Conservation (phyloP, 306 rosid species). For the Dryas octopetala region DNA sequence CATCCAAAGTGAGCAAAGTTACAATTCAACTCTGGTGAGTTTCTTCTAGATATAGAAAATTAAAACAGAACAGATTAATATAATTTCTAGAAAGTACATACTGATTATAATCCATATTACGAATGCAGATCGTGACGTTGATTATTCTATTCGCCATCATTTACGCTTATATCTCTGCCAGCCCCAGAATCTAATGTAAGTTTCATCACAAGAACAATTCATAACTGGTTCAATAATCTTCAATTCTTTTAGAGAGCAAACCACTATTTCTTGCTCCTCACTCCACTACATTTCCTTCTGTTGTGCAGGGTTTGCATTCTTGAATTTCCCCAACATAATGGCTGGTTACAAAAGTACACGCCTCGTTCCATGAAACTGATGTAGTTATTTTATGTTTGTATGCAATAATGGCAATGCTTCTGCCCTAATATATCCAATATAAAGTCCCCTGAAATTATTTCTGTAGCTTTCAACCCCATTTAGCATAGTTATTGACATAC, state of each 20-base stretch:
- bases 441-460: neutral
- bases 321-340: neutral
- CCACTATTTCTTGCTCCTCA: neutral
- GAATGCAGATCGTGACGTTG: slow-evolving; percentile 62
- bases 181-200: slow-evolving; percentile 53
- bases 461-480: neutral
- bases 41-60: neutral
- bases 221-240: neutral
- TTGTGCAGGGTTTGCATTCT: slow-evolving; percentile 20
- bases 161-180: slow-evolving; percentile 53
- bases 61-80: neutral
- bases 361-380: neutral
- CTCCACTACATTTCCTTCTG: neutral
- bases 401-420: slow-evolving; percentile 13
- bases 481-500: neutral
- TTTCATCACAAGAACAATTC: slow-evolving; percentile 2
- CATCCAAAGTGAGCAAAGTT: slow-evolving; percentile 32
- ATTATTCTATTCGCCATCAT: slow-evolving; percentile 49
- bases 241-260: neutral
- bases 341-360: slow-evolving; percentile 12
- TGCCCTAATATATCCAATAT: neutral
- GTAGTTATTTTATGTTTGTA: slow-evolving; percentile 13
- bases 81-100: slow-evolving; percentile 5
- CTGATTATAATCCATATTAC: slow-evolving; percentile 15
- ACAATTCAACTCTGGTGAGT: slow-evolving; percentile 53